Conservation (phyloP, 1,284 basidiomycete genomes). For the Gomphus sp. region DNA sequence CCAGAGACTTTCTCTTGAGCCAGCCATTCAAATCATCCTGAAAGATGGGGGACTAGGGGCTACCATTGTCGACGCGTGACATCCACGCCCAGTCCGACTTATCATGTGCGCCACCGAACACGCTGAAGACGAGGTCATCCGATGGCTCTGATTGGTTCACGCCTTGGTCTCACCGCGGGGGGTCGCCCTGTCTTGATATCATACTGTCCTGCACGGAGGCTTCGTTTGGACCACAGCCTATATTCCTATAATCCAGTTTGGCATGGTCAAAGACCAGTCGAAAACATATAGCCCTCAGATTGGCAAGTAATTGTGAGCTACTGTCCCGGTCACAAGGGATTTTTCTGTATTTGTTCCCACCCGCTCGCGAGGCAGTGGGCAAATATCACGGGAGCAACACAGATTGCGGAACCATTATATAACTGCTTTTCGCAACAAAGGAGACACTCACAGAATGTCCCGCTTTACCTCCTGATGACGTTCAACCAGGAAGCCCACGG, state of each 20-base stretch:
- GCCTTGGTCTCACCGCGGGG: not conserved
- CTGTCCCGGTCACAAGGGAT: constrained; percentile 19
- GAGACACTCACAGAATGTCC: constrained; percentile 23
- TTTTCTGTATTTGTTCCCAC: not conserved
- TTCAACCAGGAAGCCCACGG: constrained; percentile 24
- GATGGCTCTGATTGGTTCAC: not conserved
- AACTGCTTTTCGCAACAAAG: constrained; percentile 30
- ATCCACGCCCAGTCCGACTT: not conserved
- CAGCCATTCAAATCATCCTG: not conserved
- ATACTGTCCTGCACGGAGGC: constrained; percentile 50
- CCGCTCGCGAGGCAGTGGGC: constrained; percentile 31
- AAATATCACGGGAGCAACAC: constrained; percentile 23
- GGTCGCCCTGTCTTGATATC: constrained; percentile 31
- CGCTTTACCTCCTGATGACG: constrained; percentile 20
- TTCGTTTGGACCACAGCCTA: constrained; percentile 38
- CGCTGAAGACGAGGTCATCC: not conserved
- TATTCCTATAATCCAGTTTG: constrained; percentile 28
- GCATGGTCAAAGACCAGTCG: constrained; percentile 14
- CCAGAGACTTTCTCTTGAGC: not conserved
- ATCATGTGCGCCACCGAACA: not conserved
- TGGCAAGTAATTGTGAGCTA: constrained; percentile 14
- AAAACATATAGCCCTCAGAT: constrained; percentile 23
- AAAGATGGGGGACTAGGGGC: not conserved
- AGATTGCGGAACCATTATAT: constrained; percentile 33
- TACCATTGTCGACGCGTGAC: not conserved